Percentiles rank a stretch among this genome's conserved stretches.
phyloP scores from a whole-genome alignment of 2,329 filamentous ascomycete species.

The Xylariaceae sp. region DNA sequence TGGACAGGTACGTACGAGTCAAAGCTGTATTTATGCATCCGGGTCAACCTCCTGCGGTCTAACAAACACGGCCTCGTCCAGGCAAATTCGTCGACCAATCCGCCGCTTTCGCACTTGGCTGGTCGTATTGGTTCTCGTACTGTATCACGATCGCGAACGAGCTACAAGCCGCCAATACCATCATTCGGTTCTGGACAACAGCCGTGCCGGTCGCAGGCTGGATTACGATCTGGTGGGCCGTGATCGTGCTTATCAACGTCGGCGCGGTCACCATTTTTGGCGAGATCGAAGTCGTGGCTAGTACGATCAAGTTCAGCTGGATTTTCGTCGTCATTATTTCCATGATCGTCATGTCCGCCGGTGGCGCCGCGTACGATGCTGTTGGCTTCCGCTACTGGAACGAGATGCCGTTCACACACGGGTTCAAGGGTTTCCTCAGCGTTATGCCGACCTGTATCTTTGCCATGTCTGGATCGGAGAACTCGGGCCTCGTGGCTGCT shows the following conservation, averaged over 20 bases:
- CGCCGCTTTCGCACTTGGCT: constrained; percentile 48
- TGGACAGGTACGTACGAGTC: constrained; percentile 42
- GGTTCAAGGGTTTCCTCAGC: constrained; percentile 54
- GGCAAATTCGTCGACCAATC: constrained; percentile 48
- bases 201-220: constrained; percentile 46
- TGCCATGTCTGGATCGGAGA: constrained; percentile 54
- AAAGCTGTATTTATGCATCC: neutral
- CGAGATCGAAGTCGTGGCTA: constrained; percentile 48
- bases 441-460: constrained; percentile 54
- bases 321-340: constrained; percentile 52
- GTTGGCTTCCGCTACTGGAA: constrained; percentile 52
- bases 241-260: constrained; percentile 44
- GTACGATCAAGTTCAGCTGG: constrained; percentile 50
- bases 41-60: too few species aligned
- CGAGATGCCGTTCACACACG: constrained; percentile 44
- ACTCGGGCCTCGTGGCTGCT: constrained; percentile 46
- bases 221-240: constrained; percentile 47
- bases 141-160: constrained; percentile 50
- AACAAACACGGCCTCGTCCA: neutral
- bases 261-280: constrained; percentile 47
- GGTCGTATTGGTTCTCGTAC: constrained; percentile 50
- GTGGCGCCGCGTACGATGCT: constrained; percentile 42
- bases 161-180: constrained; percentile 44
- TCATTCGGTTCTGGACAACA: constrained; percentile 48
- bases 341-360: constrained; percentile 47